Evolutionary conservation across 2,329 filamentous ascomycete genomes (phyloP).

Genomic region (Reticulascus tulasneorum): DNA sequence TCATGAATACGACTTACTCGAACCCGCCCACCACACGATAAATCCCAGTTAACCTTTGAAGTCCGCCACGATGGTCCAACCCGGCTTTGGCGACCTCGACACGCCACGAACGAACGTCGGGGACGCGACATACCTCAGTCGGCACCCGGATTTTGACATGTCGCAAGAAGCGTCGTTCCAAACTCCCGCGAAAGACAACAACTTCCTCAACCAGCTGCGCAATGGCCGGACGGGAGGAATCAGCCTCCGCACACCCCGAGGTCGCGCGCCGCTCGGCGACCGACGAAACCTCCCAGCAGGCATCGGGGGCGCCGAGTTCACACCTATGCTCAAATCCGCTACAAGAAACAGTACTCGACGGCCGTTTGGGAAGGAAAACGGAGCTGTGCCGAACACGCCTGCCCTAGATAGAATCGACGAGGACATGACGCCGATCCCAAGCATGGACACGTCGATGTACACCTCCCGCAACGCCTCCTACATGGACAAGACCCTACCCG

Average conservation of each 20-base stretch:
- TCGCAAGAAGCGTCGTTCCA: constrained; percentile 86
- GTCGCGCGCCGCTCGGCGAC: constrained; percentile 66
- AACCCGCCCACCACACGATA: not conserved
- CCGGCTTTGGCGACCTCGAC: constrained; percentile 65
- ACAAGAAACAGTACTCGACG: constrained; percentile 67
- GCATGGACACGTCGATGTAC: constrained; percentile 69
- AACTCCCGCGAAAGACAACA: constrained; percentile 72
- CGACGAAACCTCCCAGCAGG: constrained; percentile 66
- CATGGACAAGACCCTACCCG: constrained; percentile 68
- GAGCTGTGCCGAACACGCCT: constrained; percentile 62
- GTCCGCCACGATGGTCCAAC: constrained; percentile 55
- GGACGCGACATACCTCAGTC: constrained; percentile 75
- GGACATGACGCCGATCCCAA: constrained; percentile 70
- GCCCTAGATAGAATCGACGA: constrained; percentile 63
- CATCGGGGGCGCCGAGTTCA: constrained; percentile 76
- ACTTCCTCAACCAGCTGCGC: constrained; percentile 71
- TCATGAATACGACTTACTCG: constrained; percentile 5
- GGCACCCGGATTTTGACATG: constrained; percentile 71
- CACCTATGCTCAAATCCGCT: constrained; percentile 82
- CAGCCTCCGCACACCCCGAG: constrained; percentile 70
- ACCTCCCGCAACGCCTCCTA: constrained; percentile 62
- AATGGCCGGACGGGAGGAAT: constrained; percentile 56
- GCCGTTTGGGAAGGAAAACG: constrained; percentile 57
- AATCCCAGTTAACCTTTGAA: constrained; percentile 1
- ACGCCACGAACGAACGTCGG: constrained; percentile 82